These are phyloP conservation scores for Botrytis byssoidea DNA, from an alignment of 2,329 filamentous ascomycete genomes.

Conservation along the genomic window DNA sequence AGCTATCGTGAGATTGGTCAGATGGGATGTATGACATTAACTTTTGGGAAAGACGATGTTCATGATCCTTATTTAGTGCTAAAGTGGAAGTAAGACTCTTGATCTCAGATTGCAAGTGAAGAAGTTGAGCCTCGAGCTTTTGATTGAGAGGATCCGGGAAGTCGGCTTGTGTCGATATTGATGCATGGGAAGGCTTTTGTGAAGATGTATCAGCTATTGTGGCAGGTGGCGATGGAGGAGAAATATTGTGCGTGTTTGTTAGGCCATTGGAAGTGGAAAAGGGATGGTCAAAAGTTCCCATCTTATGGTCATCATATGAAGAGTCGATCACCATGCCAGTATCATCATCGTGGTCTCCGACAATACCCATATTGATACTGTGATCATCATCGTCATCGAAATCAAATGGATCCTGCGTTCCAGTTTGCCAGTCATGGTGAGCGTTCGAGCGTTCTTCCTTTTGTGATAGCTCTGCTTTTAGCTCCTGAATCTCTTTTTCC, in stretches of 20 bases:
- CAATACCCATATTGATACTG: conserved; percentile 39
- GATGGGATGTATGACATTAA: conserved; percentile 33
- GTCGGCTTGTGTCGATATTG: conserved; percentile 29
- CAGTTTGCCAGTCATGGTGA: conserved; percentile 50
- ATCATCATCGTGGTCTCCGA: conserved; percentile 27
- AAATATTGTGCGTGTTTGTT: conserved; percentile 34
- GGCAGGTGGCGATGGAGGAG: conserved; percentile 38
- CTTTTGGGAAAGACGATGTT: conserved; percentile 34
- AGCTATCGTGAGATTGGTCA: conserved; percentile 31
- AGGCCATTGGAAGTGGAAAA: conserved; percentile 27
- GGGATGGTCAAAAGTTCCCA: conserved; percentile 21
- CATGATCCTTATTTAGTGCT: conserved; percentile 34
- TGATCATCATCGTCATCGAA: conserved; percentile 31
- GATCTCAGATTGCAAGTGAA: conserved; percentile 32
- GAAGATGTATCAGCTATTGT: conserved; percentile 37
- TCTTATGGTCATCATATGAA: conserved; percentile 2
- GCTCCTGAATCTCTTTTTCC: conserved; percentile 32
- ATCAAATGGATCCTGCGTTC: conserved; percentile 47
- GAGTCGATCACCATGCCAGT: conserved; percentile 4
- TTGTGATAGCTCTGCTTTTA: conserved; percentile 34
- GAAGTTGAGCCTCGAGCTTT: conserved; percentile 31
- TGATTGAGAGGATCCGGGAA: conserved; percentile 32
- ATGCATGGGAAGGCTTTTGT: conserved; percentile 25
- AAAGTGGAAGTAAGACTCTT: conserved; percentile 31
- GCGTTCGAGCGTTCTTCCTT: conserved; percentile 29